Percentiles rank a stretch among this genome's conserved stretches.
Conservation (phyloP, 2,329 filamentous ascomycete genomes). For the Phoma herbarum region DNA sequence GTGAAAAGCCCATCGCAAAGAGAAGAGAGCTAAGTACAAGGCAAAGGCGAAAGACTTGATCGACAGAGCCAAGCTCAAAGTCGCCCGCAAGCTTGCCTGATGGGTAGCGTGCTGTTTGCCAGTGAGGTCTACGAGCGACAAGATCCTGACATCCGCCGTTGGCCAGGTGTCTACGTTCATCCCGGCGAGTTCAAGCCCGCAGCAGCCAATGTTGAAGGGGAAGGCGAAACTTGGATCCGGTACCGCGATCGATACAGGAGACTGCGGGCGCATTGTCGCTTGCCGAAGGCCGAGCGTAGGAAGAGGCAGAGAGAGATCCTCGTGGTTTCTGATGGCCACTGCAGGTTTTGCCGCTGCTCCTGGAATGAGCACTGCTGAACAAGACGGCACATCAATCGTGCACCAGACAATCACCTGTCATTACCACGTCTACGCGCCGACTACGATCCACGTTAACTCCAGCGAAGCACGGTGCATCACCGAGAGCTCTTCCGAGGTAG, state of each 20-base stretch:
- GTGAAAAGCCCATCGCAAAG: neutral
- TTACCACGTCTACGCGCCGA: constrained; percentile 25
- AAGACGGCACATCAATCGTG: constrained; percentile 9
- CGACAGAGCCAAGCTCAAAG: constrained; percentile 5
- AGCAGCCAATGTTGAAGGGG: constrained; percentile 13
- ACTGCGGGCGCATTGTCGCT: constrained; percentile 14
- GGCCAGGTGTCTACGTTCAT: constrained; percentile 36
- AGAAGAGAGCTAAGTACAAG: neutral
- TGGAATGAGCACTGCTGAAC: constrained; percentile 7
- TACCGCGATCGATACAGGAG: constrained; percentile 26
- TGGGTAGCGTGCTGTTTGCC: constrained; percentile 22
- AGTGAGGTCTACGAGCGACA: constrained; percentile 3
- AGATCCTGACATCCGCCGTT: constrained; percentile 29
- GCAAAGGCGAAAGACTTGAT: constrained; percentile 2
- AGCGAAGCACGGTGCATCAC: constrained; percentile 4
- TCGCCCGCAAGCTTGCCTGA: constrained; percentile 10
- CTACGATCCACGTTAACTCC: constrained; percentile 13
- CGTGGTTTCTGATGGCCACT: constrained; percentile 15
- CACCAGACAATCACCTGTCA: constrained; percentile 23
- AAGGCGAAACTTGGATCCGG: constrained; percentile 36
- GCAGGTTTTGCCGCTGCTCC: constrained; percentile 16
- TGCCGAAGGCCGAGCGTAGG: constrained; percentile 10
- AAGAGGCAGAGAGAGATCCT: constrained; percentile 8
- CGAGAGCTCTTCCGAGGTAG: constrained; percentile 9
- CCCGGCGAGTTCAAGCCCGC: constrained; percentile 34